Evolutionary conservation across 352 stramenopile species (phyloP).

Genomic region (Pseudoperonospora humuli): DNA sequence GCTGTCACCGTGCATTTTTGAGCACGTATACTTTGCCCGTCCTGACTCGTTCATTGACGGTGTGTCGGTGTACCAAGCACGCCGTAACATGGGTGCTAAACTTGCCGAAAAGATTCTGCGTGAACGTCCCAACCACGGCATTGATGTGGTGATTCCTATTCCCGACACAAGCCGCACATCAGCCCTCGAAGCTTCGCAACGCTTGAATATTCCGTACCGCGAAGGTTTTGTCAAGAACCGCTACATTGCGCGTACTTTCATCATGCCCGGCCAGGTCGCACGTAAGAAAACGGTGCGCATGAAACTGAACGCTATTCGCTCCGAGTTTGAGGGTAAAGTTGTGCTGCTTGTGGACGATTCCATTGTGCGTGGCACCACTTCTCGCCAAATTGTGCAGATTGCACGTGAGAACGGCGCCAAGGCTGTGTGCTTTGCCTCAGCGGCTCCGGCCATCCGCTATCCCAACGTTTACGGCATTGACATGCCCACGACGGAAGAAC

Average conservation of each 20-base stretch:
- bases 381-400: conserved; percentile 97
- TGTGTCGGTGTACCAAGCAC: conserved; percentile 96
- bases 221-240: conserved; percentile 99
- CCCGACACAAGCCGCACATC: conserved; percentile 96
- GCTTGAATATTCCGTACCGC: conserved; percentile 90
- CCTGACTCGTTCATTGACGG: conserved; percentile 99
- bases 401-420: conserved; percentile 95
- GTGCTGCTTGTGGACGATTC: conserved; percentile 99
- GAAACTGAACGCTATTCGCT: conserved; percentile 97
- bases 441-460: conserved; percentile 95
- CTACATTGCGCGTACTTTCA: conserved; percentile 99
- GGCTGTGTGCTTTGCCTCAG: conserved; percentile 94
- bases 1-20: conserved; percentile 97
- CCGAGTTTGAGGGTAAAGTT: conserved; percentile 90
- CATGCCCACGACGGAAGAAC: conserved; percentile 96
- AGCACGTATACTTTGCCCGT: conserved; percentile 99
- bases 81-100: conserved; percentile 97
- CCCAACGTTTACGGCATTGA: conserved; percentile 99
- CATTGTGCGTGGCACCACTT: conserved; percentile 98
- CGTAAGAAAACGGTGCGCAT: conserved; percentile 96
- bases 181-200: conserved; percentile 86
- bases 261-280: conserved; percentile 97
- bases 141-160: conserved; percentile 99
- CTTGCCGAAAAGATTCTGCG: conserved; percentile 93
- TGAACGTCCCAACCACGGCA: conserved; percentile 86